Percentiles rank a stretch among this genome's conserved stretches.
Conservation (phyloP, 768 basidiomycete species). For the Termitomyces sp. region DNA sequence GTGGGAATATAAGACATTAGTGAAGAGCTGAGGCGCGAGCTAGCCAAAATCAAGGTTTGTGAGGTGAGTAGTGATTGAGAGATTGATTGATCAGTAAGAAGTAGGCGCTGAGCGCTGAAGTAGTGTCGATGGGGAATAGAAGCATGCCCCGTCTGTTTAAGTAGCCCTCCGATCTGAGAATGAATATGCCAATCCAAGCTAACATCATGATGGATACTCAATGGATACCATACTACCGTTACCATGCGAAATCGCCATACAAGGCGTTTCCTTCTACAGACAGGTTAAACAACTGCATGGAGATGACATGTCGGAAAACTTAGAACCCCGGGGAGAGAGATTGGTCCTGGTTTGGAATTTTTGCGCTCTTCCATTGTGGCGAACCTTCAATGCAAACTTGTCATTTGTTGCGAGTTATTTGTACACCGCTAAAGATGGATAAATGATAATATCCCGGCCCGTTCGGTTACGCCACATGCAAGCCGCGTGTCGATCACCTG, state of each 20-base stretch:
- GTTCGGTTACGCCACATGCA: constrained; percentile 3
- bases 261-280: constrained; percentile 5
- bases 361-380: neutral
- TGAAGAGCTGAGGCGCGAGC: neutral
- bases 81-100: neutral
- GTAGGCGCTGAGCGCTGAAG: constrained; percentile 5
- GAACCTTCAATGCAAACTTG: constrained; percentile 3
- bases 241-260: constrained; percentile 8
- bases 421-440: neutral
- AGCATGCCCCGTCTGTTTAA: constrained; percentile 4
- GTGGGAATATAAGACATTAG: neutral
- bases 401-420: neutral
- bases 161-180: constrained; percentile 8
- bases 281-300: constrained; percentile 6
- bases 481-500: neutral
- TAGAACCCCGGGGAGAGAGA: neutral
- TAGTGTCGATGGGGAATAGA: neutral
- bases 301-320: neutral
- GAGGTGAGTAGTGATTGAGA: neutral
- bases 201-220: neutral
- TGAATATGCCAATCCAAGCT: neutral
- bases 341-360: neutral
- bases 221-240: constrained; percentile 1
- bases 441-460: neutral
- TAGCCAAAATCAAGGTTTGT: neutral